Percentiles rank a stretch among this genome's conserved stretches.
These are phyloP conservation scores for Sclerotinia trifoliorum DNA, from an alignment of 2,329 filamentous ascomycete genomes.

Conservation along the genomic window DNA sequence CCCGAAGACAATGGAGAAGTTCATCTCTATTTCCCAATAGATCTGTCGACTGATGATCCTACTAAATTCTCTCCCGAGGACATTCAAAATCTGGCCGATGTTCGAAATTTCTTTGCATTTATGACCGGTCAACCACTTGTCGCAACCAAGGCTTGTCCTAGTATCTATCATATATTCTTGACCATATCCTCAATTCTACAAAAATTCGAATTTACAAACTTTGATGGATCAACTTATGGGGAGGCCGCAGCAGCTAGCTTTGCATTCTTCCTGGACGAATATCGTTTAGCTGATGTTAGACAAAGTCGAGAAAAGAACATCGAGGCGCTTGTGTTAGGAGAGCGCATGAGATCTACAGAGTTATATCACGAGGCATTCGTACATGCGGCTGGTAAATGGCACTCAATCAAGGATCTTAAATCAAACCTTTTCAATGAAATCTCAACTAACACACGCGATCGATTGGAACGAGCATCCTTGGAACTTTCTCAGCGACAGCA, in stretches of 20 bases:
- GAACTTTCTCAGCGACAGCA: constrained; percentile 73
- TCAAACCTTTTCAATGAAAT: constrained; percentile 70
- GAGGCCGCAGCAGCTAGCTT: constrained; percentile 64
- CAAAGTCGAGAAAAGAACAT: constrained; percentile 83
- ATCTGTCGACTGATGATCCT: constrained; percentile 24
- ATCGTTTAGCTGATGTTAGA: constrained; percentile 75
- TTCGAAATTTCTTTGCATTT: constrained; percentile 66
- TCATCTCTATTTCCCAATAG: constrained; percentile 53
- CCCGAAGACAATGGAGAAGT: constrained; percentile 46
- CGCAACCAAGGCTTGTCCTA: constrained; percentile 53
- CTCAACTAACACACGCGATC: constrained; percentile 67
- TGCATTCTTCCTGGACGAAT: constrained; percentile 72
- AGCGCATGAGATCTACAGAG: constrained; percentile 76
- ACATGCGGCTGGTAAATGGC: constrained; percentile 84
- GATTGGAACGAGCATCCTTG: constrained; percentile 78
- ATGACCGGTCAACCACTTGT: constrained; percentile 63
- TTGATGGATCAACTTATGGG: constrained; percentile 59
- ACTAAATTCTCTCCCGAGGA: constrained; percentile 45
- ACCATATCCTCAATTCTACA: constrained; percentile 54
- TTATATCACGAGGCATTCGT: constrained; percentile 91
- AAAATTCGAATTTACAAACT: constrained; percentile 56
- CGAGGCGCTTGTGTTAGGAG: constrained; percentile 84
- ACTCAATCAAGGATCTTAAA: constrained; percentile 65
- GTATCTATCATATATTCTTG: constrained; percentile 54
- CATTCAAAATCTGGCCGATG: constrained; percentile 55